These are phyloP conservation scores for Hortaea werneckii DNA, from an alignment of 2,329 filamentous ascomycete species.

Conservation along the genomic window DNA sequence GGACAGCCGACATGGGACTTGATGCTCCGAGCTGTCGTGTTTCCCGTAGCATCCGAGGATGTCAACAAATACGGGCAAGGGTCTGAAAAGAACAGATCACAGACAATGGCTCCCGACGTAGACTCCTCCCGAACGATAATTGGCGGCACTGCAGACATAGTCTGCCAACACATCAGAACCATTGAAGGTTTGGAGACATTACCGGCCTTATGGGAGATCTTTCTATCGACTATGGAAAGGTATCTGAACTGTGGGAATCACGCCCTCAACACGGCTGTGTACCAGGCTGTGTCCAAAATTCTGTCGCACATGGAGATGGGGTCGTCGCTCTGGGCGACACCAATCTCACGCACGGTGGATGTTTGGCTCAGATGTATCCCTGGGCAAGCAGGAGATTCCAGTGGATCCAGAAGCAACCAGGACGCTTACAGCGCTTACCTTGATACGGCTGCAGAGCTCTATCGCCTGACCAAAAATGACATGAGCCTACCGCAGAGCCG, in stretches of 20 bases:
- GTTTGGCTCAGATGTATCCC: slow-evolving; percentile 24
- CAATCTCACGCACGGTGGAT: slow-evolving; percentile 17
- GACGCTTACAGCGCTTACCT: slow-evolving; percentile 74
- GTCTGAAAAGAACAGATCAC: background rate
- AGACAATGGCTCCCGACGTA: slow-evolving; percentile 3
- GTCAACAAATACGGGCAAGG: slow-evolving; percentile 37
- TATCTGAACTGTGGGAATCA: slow-evolving; percentile 33
- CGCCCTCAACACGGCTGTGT: slow-evolving; percentile 33
- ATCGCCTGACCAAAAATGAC: slow-evolving; percentile 58
- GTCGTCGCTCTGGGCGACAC: slow-evolving; percentile 15
- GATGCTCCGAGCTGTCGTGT: slow-evolving; percentile 70
- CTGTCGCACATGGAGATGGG: slow-evolving; percentile 22
- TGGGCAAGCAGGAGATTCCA: slow-evolving; percentile 6
- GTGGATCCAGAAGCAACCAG: slow-evolving; percentile 47
- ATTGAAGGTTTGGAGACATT: slow-evolving; percentile 59
- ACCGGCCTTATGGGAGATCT: slow-evolving; percentile 61
- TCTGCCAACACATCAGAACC: slow-evolving; percentile 66
- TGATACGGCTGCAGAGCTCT: slow-evolving; percentile 63
- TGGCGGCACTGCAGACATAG: slow-evolving; percentile 59
- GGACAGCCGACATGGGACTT: slow-evolving; percentile 74
- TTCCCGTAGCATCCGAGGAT: slow-evolving; percentile 78
- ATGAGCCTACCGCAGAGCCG: slow-evolving; percentile 53
- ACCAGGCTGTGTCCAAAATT: slow-evolving; percentile 29
- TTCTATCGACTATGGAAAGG: slow-evolving; percentile 58
- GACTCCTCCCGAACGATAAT: slow-evolving; percentile 67